Percentiles rank a stretch among this genome's conserved stretches.
These are phyloP conservation scores for Gaertneriomyces semiglobifer DNA, from an alignment of 192 early-diverging fungal species.

Conservation along the genomic window DNA sequence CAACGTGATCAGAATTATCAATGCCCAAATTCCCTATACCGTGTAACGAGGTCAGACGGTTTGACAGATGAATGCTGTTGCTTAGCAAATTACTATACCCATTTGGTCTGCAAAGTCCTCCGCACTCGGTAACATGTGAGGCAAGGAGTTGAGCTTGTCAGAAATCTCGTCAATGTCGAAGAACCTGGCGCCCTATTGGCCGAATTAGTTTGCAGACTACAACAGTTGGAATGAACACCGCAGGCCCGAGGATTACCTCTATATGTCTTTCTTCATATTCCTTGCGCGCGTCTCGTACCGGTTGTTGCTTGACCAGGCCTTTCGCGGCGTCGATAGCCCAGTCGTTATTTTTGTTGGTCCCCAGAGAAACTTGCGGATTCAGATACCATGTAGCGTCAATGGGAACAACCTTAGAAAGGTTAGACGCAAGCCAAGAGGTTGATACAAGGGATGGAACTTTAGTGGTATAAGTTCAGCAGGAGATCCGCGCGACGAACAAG, in stretches of 20 bases:
- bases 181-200: constrained; percentile 62
- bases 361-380: constrained; percentile 57
- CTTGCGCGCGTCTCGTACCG: constrained; percentile 23
- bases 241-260: constrained; percentile 16
- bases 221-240: neutral
- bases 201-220: too few relatives aligned
- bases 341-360: constrained; percentile 1
- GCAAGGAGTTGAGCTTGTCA: constrained; percentile 65
- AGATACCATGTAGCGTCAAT: constrained; percentile 94
- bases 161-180: constrained; percentile 89
- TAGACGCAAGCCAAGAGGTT: constrained; percentile 57
- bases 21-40: constrained; percentile 69
- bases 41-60: neutral
- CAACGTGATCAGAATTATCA: constrained; percentile 73
- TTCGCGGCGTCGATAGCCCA: constrained; percentile 31
- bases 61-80: too few relatives aligned
- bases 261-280: constrained; percentile 69
- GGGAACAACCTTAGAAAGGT: constrained; percentile 63
- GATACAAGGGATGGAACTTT: constrained; percentile 43
- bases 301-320: neutral
- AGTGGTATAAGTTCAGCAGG: neutral
- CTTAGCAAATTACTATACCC: constrained; percentile 33
- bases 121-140: constrained; percentile 87
- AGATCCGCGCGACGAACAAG: too few relatives aligned
- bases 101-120: constrained; percentile 70